A percentile compares a stretch with the other conserved stretches of the same genome.
These are phyloP conservation scores for Rhizophagus sp. DNA, from an alignment of 192 early-diverging fungal species.

Conservation along the genomic window DNA sequence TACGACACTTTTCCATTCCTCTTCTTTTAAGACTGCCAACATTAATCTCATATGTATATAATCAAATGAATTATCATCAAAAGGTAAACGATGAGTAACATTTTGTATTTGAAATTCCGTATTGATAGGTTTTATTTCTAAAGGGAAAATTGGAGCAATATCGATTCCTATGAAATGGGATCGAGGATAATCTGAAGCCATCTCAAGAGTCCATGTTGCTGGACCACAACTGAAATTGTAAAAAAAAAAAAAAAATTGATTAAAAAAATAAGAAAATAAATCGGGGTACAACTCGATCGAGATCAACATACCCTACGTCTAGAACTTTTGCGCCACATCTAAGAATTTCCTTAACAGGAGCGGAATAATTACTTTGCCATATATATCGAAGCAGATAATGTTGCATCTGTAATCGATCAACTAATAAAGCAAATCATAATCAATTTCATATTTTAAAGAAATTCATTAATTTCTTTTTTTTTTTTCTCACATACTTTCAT, in stretches of 20 bases:
- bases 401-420: constrained; percentile 19
- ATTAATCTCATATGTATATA: constrained; percentile 14
- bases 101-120: constrained; percentile 2
- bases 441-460: neutral
- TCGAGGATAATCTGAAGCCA: neutral
- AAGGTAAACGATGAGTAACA: constrained; percentile 19
- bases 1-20: neutral
- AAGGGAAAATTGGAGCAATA: constrained; percentile 18
- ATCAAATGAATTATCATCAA: constrained; percentile 20
- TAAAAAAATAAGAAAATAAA: too few species aligned
- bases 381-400: constrained; percentile 9
- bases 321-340: constrained; percentile 24
- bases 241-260: neutral
- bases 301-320: constrained; percentile 32
- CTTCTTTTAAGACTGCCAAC: neutral
- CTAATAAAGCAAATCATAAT: neutral
- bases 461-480: too few species aligned
- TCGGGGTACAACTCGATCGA: neutral
- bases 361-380: constrained; percentile 26
- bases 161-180: constrained; percentile 24
- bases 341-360: constrained; percentile 29
- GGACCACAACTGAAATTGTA: constrained; percentile 3
- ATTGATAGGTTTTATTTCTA: constrained; percentile 16
- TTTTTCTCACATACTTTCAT: neutral
- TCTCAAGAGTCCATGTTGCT: constrained; percentile 6